A percentile compares a stretch with the other conserved stretches of the same genome.
phyloP scores from a whole-genome alignment of 2,329 filamentous ascomycete genomes.

The Phyllosticta citriasiana region DNA sequence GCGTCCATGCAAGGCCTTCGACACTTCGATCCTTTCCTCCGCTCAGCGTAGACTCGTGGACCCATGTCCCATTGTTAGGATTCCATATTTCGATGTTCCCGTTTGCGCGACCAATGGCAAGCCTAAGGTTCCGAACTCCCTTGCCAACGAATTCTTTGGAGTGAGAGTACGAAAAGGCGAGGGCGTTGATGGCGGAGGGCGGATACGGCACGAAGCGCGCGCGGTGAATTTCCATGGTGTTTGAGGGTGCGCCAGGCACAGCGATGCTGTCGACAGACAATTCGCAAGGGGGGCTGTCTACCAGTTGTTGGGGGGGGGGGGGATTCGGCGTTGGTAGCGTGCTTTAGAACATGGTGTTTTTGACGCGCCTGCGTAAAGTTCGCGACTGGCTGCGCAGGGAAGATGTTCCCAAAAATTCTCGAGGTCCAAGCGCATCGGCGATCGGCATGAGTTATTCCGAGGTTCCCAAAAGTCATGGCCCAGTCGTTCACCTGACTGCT shows the following conservation, averaged over 20 bases:
- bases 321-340: background rate
- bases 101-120: constrained; percentile 86
- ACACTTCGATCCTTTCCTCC: constrained; percentile 80
- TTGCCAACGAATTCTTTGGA: constrained; percentile 18
- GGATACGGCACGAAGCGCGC: constrained; percentile 93
- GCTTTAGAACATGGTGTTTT: background rate
- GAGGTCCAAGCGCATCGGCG: background rate
- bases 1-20: constrained; percentile 85
- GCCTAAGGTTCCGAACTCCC: constrained; percentile 36
- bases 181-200: constrained; percentile 82
- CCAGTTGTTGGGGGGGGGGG: too few species aligned
- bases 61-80: constrained; percentile 65
- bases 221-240: constrained; percentile 84
- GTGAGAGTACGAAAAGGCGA: constrained; percentile 78
- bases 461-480: too few species aligned
- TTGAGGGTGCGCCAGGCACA: background rate
- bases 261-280: background rate
- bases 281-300: too few species aligned
- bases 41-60: constrained; percentile 76
- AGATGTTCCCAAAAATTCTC: constrained; percentile 8
- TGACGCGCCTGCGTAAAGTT: background rate
- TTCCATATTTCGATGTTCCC: constrained; percentile 99
- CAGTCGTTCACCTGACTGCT: too few species aligned
- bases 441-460: background rate
- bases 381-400: constrained; percentile 1